These are phyloP conservation scores for Globisporangium alternatum DNA, from an alignment of 352 stramenopile species.

Conservation along the genomic window DNA sequence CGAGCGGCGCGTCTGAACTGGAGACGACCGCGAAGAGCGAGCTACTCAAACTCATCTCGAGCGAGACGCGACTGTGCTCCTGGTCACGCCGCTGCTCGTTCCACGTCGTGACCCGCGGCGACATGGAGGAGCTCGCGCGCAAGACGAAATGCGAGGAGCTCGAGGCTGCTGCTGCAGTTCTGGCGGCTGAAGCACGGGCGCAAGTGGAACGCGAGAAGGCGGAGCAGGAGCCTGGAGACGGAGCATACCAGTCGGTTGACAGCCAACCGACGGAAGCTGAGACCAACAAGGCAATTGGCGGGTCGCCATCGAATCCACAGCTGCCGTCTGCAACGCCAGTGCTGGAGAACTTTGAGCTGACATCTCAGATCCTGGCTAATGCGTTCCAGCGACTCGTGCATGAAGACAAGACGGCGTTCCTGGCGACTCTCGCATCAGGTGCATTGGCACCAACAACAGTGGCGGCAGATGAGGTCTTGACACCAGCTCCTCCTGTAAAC, in stretches of 20 bases:
- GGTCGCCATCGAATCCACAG: not conserved
- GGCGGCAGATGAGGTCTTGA: not conserved
- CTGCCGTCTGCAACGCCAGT: constrained; percentile 1
- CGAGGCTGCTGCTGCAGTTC: not conserved
- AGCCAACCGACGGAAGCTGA: not conserved
- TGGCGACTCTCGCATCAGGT: not conserved
- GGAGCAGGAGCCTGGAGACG: not conserved
- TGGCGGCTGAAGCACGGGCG: not conserved
- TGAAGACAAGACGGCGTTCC: constrained; percentile 40
- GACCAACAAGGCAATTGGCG: not conserved
- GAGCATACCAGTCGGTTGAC: not conserved
- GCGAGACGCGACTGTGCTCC: constrained; percentile 22
- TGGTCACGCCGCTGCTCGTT: constrained; percentile 37
- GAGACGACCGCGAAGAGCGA: constrained; percentile 28
- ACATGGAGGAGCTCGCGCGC: constrained; percentile 33
- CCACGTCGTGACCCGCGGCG: constrained; percentile 35
- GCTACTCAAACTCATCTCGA: constrained; percentile 25
- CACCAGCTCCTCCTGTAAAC: not conserved
- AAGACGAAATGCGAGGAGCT: constrained; percentile 17
- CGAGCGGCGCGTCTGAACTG: constrained; percentile 33
- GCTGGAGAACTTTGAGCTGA: constrained; percentile 17
- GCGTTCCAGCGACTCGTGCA: constrained; percentile 52
- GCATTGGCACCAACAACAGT: not conserved
- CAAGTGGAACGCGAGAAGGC: not conserved
- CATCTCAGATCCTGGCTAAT: constrained; percentile 31